Base-by-base conservation (phyloP, 192 early-diverging fungal genomes). In the Haplosporangium gracile region DNA sequence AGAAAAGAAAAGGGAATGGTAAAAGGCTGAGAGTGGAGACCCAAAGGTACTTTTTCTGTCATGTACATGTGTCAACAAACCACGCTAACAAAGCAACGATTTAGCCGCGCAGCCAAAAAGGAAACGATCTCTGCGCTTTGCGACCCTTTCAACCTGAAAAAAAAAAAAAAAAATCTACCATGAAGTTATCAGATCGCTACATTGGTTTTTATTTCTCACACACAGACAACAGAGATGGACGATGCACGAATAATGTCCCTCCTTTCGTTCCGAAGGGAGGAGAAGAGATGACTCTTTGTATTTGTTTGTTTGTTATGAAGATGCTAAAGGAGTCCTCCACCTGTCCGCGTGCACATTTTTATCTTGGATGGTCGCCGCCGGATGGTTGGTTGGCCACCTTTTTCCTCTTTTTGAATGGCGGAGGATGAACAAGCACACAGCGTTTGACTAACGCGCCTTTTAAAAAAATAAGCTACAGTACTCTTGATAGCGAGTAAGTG, bases 401-500 rank as follows among this genome's bases (percentile, higher is more conserved):
- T 26, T 65, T 10, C 4, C 29, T 26, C 60, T 32, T 65, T 65
- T 32, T 65, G 26, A 9, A 2, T 32, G 10, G 60, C 29, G 60
- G 60, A 29, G 60, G 29, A 65, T 65, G 60, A 65, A 32, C 60
- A 65, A 32, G 57, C 26, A 15, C 4, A 65, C 60, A 10, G 60
- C 26, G 26, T 60, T 65, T 29, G 29, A 26, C 57, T n/a, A 63
- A 63, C 53, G 57, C 57, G 57, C 57, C 57, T 8, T 63, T 29
- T 63, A 26, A 65, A 65, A 60, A 60, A 60, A 65, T 65, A 65
- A 65, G 60, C 60, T 65, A 65, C 60, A 20, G 49, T 22, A 51
- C 18, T 22, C 20, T 20, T 2, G 47, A 51, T 13, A 20, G 0
- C 26, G 0, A 11, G 29, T 8, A 15, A 65, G 29, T 2, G 11